Evolutionary conservation across 768 basidiomycete species (phyloP).

Genomic region (Nidularia pulvinata): DNA sequence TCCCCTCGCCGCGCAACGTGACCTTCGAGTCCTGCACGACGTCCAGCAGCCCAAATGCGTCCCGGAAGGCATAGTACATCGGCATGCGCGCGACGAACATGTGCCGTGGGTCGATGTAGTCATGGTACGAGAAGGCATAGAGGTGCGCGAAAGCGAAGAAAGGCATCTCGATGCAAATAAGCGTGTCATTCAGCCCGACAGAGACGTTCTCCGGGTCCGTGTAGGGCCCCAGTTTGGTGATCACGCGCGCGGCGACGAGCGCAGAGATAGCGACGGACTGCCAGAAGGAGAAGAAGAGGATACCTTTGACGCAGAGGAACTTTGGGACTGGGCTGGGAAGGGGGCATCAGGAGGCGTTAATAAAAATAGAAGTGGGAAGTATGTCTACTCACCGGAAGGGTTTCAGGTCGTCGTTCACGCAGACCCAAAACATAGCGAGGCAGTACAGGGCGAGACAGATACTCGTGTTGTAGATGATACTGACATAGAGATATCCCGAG

Average conservation of each 20-base stretch:
- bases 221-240: slow-evolving; percentile 84
- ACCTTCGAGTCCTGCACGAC: slow-evolving; percentile 83
- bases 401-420: slow-evolving; percentile 84
- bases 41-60: slow-evolving; percentile 86
- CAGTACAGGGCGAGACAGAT: slow-evolving; percentile 86
- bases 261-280: slow-evolving; percentile 86
- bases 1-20: slow-evolving; percentile 85
- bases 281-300: slow-evolving; percentile 99
- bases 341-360: slow-evolving; percentile 5
- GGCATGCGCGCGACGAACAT: slow-evolving; percentile 88
- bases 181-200: slow-evolving; percentile 83
- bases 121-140: slow-evolving; percentile 91
- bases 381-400: slow-evolving; percentile 69
- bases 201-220: slow-evolving; percentile 89
- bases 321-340: slow-evolving; percentile 85
- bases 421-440: slow-evolving; percentile 96
- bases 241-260: slow-evolving; percentile 80
- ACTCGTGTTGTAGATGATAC: slow-evolving; percentile 80
- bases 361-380: slow-evolving; percentile 17
- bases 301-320: slow-evolving; percentile 98
- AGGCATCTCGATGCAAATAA: slow-evolving; percentile 98
- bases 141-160: slow-evolving; percentile 94
- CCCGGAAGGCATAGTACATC: slow-evolving; percentile 82
- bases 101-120: slow-evolving; percentile 66
- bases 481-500: slow-evolving; percentile 92